Evolutionary conservation across 352 stramenopile species (phyloP).

Genomic region (Phytophthora constricta): DNA sequence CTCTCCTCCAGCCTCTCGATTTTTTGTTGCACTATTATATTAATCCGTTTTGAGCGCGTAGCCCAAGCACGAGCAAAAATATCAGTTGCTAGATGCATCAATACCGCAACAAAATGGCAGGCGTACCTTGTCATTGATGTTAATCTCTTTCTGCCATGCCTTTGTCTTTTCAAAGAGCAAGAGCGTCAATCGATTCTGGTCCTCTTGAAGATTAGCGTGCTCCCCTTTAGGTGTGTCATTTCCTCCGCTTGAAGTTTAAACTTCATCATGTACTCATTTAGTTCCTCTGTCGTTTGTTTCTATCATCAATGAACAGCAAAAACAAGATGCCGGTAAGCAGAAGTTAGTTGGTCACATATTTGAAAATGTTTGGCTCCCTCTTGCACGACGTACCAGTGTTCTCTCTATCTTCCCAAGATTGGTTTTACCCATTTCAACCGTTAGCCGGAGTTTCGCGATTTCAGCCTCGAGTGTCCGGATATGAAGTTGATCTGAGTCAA

Average conservation of each 20-base stretch:
- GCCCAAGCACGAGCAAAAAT: no score
- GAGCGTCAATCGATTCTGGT: conserved; percentile 59
- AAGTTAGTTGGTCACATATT: background rate
- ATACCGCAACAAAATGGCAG: background rate
- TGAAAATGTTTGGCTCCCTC: no score
- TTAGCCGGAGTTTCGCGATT: conserved; percentile 67
- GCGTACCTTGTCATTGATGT: conserved; percentile 53
- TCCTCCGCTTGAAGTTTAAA: conserved; percentile 43
- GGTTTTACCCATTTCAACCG: conserved; percentile 65
- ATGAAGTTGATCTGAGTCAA: conserved; percentile 70
- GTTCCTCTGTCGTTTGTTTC: conserved; percentile 63
- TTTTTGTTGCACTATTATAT: conserved; percentile 50
- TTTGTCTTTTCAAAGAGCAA: conserved; percentile 79
- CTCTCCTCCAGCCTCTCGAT: conserved; percentile 49
- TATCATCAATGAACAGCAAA: conserved; percentile 13
- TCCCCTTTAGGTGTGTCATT: conserved; percentile 39
- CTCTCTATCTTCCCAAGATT: conserved; percentile 56
- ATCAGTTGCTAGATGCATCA: background rate
- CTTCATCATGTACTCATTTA: conserved; percentile 45
- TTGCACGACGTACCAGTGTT: conserved; percentile 44
- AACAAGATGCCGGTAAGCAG: conserved; percentile 6
- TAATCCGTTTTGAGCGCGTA: no score
- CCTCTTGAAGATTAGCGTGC: conserved; percentile 52
- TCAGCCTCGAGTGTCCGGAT: conserved; percentile 72
- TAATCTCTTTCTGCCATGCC: conserved; percentile 73